Conservation (phyloP, 345 rosid species). For the Acer saccharum region DNA sequence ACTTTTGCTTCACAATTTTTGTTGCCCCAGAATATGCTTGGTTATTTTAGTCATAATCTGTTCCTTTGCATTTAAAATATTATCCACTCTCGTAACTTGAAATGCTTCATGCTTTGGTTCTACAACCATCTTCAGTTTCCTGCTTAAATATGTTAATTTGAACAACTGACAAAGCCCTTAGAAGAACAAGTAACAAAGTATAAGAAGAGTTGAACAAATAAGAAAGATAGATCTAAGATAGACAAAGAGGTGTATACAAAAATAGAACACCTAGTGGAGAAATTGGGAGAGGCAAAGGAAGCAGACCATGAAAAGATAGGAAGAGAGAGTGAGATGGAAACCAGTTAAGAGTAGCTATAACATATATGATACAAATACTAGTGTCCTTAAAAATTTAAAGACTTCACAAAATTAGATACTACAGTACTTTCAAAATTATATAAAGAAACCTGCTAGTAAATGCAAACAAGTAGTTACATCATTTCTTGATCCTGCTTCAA, state of each 20-base stretch:
- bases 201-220: neutral
- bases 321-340: neutral
- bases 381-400: neutral
- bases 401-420: neutral
- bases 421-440: neutral
- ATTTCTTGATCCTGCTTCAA: neutral
- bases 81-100: neutral
- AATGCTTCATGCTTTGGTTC: slow-evolving; percentile 5
- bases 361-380: neutral
- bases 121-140: neutral
- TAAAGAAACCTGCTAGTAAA: neutral
- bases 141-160: neutral
- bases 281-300: neutral
- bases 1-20: neutral
- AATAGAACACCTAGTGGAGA: neutral
- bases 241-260: neutral
- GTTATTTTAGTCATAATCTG: neutral
- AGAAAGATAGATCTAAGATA: neutral
- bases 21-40: neutral
- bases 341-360: neutral
- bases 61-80: neutral
- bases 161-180: neutral
- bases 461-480: neutral
- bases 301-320: neutral
- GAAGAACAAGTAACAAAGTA: neutral